Evolutionary conservation across 1,139 yeast genomes (phyloP).

Genomic region (Yamadazyma pseudoaaseri): DNA sequence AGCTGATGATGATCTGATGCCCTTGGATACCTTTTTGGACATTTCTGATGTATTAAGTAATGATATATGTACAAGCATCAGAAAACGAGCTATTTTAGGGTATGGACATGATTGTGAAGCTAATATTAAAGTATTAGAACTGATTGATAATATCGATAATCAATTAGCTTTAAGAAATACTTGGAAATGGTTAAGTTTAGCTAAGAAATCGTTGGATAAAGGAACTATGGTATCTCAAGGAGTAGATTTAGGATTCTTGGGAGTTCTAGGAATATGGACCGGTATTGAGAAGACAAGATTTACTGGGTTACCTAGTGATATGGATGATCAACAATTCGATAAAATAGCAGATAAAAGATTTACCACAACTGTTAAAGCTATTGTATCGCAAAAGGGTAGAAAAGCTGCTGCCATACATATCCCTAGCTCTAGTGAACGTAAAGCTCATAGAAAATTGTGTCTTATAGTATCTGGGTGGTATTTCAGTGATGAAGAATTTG

Average conservation of each 20-base stretch:
- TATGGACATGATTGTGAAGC: slow-evolving; percentile 70
- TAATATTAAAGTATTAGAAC: slow-evolving; percentile 63
- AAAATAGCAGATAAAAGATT: slow-evolving; percentile 17
- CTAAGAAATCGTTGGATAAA: slow-evolving; percentile 63
- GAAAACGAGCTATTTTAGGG: slow-evolving; percentile 68
- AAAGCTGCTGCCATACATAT: slow-evolving; percentile 47
- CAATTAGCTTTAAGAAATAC: slow-evolving; percentile 66
- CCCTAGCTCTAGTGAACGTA: slow-evolving; percentile 49
- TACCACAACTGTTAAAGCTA: slow-evolving; percentile 42
- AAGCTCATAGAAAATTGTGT: slow-evolving; percentile 71
- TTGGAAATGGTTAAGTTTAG: slow-evolving; percentile 87
- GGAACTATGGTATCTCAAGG: slow-evolving; percentile 68
- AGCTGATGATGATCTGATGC: slow-evolving; percentile 27
- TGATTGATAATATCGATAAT: slow-evolving; percentile 51
- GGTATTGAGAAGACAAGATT: slow-evolving; percentile 65
- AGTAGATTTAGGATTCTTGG: slow-evolving; percentile 82
- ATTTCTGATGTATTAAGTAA: slow-evolving; percentile 45
- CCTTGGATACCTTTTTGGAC: slow-evolving; percentile 32
- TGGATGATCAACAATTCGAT: slow-evolving; percentile 35
- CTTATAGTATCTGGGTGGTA: slow-evolving; percentile 92
- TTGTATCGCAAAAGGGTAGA: slow-evolving; percentile 42
- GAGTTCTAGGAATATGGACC: slow-evolving; percentile 88
- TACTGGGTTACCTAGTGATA: slow-evolving; percentile 28
- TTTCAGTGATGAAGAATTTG: slow-evolving; percentile 73
- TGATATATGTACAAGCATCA: slow-evolving; percentile 66